Percentiles rank a stretch among this genome's conserved stretches.
Conservation (phyloP, 371 early-diverging fungal genomes). For the Apophysomyces sp. region DNA sequence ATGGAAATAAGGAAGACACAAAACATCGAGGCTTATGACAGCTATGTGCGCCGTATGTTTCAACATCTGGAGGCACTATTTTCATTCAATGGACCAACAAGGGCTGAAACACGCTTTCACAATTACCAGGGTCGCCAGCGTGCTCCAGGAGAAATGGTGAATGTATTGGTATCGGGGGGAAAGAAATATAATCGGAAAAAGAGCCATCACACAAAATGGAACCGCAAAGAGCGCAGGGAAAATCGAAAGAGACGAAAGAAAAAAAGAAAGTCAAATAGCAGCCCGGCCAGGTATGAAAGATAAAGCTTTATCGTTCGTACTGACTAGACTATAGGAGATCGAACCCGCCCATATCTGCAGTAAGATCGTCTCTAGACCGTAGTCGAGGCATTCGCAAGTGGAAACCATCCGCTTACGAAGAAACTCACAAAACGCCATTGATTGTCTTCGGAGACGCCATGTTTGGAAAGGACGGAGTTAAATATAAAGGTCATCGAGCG, state of each 20-base stretch:
- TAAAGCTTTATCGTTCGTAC: too few relatives aligned
- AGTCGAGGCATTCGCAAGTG: too few relatives aligned
- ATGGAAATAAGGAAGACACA: background rate
- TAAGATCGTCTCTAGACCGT: too few relatives aligned
- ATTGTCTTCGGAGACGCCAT: too few relatives aligned
- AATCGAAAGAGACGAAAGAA: background rate
- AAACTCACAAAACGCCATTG: too few relatives aligned
- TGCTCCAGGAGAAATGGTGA: constrained; percentile 5
- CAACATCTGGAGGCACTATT: background rate
- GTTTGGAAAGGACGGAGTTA: too few relatives aligned
- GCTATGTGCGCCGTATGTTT: background rate
- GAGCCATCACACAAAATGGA: background rate
- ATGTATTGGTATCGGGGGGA: constrained; percentile 10
- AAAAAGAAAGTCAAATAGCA: too few relatives aligned
- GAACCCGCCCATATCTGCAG: too few relatives aligned
- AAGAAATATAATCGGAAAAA: constrained; percentile 2
- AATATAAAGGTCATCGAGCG: too few relatives aligned
- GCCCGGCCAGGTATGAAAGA: too few relatives aligned
- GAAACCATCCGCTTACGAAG: too few relatives aligned
- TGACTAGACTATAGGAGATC: too few relatives aligned
- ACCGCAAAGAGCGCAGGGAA: background rate
- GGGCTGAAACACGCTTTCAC: constrained; percentile 3
- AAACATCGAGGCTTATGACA: background rate
- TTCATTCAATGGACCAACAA: background rate
- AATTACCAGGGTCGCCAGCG: constrained; percentile 12